Base-by-base conservation (phyloP, 306 rosid species). In the Boehmeria nivea region DNA sequence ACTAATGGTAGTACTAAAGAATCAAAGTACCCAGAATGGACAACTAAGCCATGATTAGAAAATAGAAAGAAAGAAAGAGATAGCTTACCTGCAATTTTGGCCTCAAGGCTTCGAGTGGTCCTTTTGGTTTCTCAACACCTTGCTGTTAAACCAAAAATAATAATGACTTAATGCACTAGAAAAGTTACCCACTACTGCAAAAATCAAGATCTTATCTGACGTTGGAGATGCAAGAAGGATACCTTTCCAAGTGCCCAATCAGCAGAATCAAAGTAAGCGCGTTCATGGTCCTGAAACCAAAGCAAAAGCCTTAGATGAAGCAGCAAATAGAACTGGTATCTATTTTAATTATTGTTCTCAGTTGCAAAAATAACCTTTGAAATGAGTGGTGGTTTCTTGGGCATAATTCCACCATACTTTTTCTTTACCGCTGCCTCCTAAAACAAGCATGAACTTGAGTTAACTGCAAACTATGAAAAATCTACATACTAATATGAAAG, bases 161-260 rank as follows among this genome's bases (percentile, higher is more conserved):
- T 62, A 8, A 44, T 38, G 21, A 19, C n/a, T n/a, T n/a, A 63
- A 76, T 60, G 33, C 69, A 63, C 53, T 55, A 34, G 42, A 17
- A 51, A 43, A 9, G 19, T 70, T 51, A 18, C 3, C 6, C 43
- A 21, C 51, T 51, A 26, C 46, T 24, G n/a, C n/a, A 37, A 64
- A 55, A 27, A 23, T 34, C 42, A 70, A 61, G 38, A 39, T 63
- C 43, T 20, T 42, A 62, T 43, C 36, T 22, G 59, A 12, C 31
- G 47, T 54, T 24, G 19, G 24, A n/a, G 48, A 25, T 31, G 46
- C 39, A 56, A 64, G 33, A 40, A 64, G 51, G 46, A 21, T 78
- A 87, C 99, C 99, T 91, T 91, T 78, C 99, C 96, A 66, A 91
- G 80, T n/a, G 99, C 99, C 99, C 96, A 91, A 71, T 91, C 96